Evolutionary conservation across 2,329 filamentous ascomycete species (phyloP), one percentile per base, ranked within the genome.

Genomic region (Alternaria burnsii): DNA sequence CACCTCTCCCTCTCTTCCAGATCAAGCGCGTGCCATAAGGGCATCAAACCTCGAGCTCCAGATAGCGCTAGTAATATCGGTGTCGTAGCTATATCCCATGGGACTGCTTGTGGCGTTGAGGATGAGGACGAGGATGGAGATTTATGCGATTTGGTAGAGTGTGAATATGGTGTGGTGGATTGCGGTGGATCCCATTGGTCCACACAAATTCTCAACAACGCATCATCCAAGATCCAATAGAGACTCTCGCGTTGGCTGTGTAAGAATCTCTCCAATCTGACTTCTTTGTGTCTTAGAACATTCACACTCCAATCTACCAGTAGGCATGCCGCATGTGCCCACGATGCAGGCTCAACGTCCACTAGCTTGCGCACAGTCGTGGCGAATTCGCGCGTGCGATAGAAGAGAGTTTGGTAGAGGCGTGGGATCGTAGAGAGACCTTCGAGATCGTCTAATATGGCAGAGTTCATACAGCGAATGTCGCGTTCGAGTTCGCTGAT

Each of bases 201-300:
- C 14, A 65, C 10, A 28, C 57, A 64, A 16, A 68, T 61, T 3
- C 50, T 55, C 22, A 68, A 55, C 26, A 68, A 24, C n/a, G 61
- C 57, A 53, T 68, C 59, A 51, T 68, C 66, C 14, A 68, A 38
- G 0, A 65, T 61, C 59, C 58, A 63, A 50, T 67, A 68, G 11
- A 68, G 47, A 28, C 66, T 68, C 14, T 60, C 53, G 5, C 64
- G 54, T 44, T 67, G 63, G 24, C 63, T 60, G 26, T 57, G 54
- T 38, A 68, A 42, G n/a, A 68, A 65, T 1, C 47, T 32, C 22
- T 66, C 58, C 22, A 68, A 54, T 6, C 52, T 18, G 4, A 66
- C 24, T 18, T 32, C 26, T 3, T 56, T 22, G 14, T 59, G 55
- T 14, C 52, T 55, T 20, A 68, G 24, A 8, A 68, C 22, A 2